Evolutionary conservation across 106 monocot genomes (phyloP), one percentile per base, ranked within the genome.

Genomic region (Xerophyta viscosa): DNA sequence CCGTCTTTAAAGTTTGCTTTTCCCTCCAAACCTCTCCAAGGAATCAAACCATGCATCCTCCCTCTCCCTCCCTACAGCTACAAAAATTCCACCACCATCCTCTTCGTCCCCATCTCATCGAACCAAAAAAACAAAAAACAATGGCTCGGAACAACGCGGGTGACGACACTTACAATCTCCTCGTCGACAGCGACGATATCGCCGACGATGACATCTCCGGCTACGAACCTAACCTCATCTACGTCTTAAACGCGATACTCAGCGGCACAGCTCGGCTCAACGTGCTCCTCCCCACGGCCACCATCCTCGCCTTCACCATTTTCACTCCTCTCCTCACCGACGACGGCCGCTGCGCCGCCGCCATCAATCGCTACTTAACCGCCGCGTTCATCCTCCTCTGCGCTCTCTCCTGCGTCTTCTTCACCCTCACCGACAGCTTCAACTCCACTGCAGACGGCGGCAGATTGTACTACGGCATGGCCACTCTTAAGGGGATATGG

Each of bases 231-330:
- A 60, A 70, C 41, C 15, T 78, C 27, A 62, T 83, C 21, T 60
- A 65, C 47, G 36, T 78, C 15, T 56, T 72, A 21, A 76, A 85
- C 69, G 45, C 75, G 42, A 45, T 85, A 37, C 79, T 80, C 27
- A 76, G 66, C 64, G 77, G 73, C 64, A 75, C 78, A 0, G 75
- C 87, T 0, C 61, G 87, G 31, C 78, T 88, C 56, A 72, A 82
- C 58, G 46, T 82, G 42, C 78, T 88, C 61, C 78, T 82, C 60
- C 78, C 78, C 17, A 75, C 71, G 26, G 78, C 78, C 57, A 77
- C 81, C 54, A 81, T 82, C 70, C 78, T 82, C 68, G 50, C 74
- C 52, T 82, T 78, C 78, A 68, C 75, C 54, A 67, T 75, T 62
- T 76, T 82, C 72, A 50, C 78, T 17, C 75, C 82, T 4, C 65